Base-by-base conservation (phyloP, 108 stramenopile species). In the Mediolabrus comicus region DNA sequence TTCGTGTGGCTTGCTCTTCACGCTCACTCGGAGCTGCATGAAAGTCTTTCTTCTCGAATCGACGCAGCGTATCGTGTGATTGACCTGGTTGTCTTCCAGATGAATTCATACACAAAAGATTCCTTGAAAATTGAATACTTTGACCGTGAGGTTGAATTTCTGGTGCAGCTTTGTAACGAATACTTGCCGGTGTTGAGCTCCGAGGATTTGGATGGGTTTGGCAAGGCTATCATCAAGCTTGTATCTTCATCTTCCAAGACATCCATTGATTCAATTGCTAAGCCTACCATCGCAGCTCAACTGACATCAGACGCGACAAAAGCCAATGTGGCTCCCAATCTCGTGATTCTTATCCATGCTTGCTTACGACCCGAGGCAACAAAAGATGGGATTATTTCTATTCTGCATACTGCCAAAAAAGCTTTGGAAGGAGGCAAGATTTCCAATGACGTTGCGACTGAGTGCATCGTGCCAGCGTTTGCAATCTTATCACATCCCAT, bases 401-500 rank as follows among this genome's bases (percentile, higher is more conserved):
- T 90, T 19, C 63, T 87, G 25, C 31, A 25, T 24, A 61, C 80
- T 33, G 68, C 81, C 0, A 43, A 39, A 19, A 56, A 68, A 16
- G 56, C 54, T 35, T 73, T 73, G 12, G 32, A 39, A 27, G 79
- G 61, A 25, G 29, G 60, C n/a, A 65, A 59, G 16, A 51, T 31
- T 13, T 30, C 62, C 4, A 33, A 55, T 19, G 60, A 72, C 11
- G 63, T 46, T 24, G 67, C 49, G n/a, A 38, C 33, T 25, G 64
- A 76, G 25, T 75, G 67, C 52, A 41, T 90, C 27, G 62, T 86
- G 30, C 76, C 84, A 22, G 56, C 74, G 0, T 26, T 90, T 28
- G 81, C 86, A 9, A 39, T 90, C 41, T 30, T 80, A 27, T 66
- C 72, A 4, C 81, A 83, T 52, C 59, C 60, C 9, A 73, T 84